Conservation (phyloP, 495 filamentous ascomycete species). For the Chaetomidium leptoderma region DNA sequence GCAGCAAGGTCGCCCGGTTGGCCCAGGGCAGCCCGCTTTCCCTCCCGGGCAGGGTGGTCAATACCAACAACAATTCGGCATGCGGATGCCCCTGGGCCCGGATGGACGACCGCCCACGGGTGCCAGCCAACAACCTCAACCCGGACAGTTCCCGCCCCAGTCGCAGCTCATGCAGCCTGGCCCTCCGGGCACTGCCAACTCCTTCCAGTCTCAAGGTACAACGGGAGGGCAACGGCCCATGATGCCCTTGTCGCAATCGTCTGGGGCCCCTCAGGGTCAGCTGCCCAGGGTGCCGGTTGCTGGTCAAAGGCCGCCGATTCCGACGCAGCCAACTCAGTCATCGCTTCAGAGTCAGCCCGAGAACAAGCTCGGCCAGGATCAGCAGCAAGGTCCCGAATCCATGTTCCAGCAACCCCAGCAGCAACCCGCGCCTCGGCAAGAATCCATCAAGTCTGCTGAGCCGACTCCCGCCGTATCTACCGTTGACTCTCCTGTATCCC, state of each 20-base stretch:
- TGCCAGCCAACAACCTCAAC: slow-evolving; percentile 18
- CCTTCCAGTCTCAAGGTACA: slow-evolving; percentile 4
- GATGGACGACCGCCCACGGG: slow-evolving; percentile 24
- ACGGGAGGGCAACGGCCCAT: slow-evolving; percentile 3
- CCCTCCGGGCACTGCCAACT: slow-evolving; percentile 6
- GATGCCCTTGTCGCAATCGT: slow-evolving; percentile 1
- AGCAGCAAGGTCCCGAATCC: slow-evolving; percentile 8
- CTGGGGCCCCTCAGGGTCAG: slow-evolving; percentile 7
- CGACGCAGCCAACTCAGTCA: slow-evolving; percentile 15
- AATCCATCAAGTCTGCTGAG: slow-evolving; percentile 7
- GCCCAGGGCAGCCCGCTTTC: slow-evolving; percentile 16
- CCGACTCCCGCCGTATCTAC: slow-evolving; percentile 15
- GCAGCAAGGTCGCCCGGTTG: slow-evolving; percentile 5
- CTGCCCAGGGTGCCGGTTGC: not conserved
- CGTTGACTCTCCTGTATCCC: slow-evolving; percentile 25
- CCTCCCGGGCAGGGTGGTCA: slow-evolving; percentile 17
- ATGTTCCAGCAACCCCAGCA: slow-evolving; percentile 12
- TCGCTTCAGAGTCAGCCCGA: slow-evolving; percentile 15
- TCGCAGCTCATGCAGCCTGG: slow-evolving; percentile 12
- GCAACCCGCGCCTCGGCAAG: slow-evolving; percentile 14
- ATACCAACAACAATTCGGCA: slow-evolving; percentile 17
- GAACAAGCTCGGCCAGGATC: not conserved
- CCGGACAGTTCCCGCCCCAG: slow-evolving; percentile 16
- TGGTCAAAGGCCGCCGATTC: slow-evolving; percentile 7
- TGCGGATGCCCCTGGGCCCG: slow-evolving; percentile 24